Evolutionary conservation across 1,284 basidiomycete genomes (phyloP), one percentile per base, ranked within the genome.

Genomic region (Inonotus obliquus): DNA sequence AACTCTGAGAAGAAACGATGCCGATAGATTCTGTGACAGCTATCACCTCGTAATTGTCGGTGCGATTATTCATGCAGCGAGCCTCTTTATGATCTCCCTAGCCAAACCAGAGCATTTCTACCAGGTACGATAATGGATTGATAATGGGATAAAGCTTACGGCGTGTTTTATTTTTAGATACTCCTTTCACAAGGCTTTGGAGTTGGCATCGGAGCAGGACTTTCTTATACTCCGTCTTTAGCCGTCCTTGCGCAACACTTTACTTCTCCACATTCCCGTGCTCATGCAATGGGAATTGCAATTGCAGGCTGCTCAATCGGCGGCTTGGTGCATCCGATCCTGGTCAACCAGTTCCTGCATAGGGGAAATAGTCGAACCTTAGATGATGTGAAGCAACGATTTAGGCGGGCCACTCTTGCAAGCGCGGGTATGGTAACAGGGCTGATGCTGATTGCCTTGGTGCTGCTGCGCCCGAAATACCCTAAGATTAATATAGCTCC

Each of bases 61-160:
- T 13, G n/a, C 39, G n/a, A 19, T 41, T 3, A 13, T 41, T 74
- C 73, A 75, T 41, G 68, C 74, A 13, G 74, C 76, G 63, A 76
- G 72, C 59, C 69, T 78, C 5, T 78, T 79, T 67, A 78, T 78
- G 78, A 70, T 79, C 17, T 79, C 77, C 0, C 65, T 78, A 23
- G 70, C 75, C 0, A 72, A 76, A 14, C 66, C 74, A 7, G 69
- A 73, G 23, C 71, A 78, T 47, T 77, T 74, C 59, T 79, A 79
- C 64, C 77, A 79, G 69, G 77, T 76, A 58, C 71, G 32, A 4
- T 4, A 32, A 32, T 32, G 32, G 4, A 9, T 32, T 32, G 32
- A 32, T 32, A 9, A 9, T 32, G 4, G 4, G 9, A 32, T 4
- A 32, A 32, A 32, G 32, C 9, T 32, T 32, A 9, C 9, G 32